Evolutionary conservation across 768 basidiomycete species (phyloP).

Genomic region (Nidularia sp.): DNA sequence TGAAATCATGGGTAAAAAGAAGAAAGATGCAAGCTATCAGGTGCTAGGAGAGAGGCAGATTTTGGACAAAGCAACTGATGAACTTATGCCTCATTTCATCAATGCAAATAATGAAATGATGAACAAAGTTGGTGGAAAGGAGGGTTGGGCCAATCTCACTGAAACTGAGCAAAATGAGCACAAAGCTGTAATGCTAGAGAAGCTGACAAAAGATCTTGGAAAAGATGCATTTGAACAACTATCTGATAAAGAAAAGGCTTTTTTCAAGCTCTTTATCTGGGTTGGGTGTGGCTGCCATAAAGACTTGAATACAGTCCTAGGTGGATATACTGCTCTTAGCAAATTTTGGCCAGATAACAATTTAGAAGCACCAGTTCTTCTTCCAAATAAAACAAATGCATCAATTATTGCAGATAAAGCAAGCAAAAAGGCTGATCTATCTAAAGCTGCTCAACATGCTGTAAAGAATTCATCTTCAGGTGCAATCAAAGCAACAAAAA

Average conservation of each 20-base stretch:
- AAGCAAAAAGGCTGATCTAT: not conserved
- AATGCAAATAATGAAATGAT: slow-evolving; percentile 7
- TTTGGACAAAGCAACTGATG: slow-evolving; percentile 9
- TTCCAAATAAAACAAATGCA: not conserved
- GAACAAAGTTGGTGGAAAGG: no score
- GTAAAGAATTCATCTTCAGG: no score
- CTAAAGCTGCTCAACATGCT: not conserved
- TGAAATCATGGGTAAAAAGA: slow-evolving; percentile 9
- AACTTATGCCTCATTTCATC: slow-evolving; percentile 3
- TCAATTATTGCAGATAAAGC: not conserved
- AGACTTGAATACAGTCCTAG: slow-evolving; percentile 23
- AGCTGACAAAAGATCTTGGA: slow-evolving; percentile 5
- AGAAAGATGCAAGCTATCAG: slow-evolving; percentile 13
- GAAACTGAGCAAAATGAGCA: slow-evolving; percentile 5
- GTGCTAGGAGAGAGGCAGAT: slow-evolving; percentile 14
- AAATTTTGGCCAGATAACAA: slow-evolving; percentile 16
- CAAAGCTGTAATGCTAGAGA: slow-evolving; percentile 8
- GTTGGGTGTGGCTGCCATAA: slow-evolving; percentile 28
- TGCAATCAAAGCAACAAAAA: no score
- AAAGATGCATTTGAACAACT: slow-evolving; percentile 9
- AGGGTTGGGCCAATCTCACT: slow-evolving; percentile 8
- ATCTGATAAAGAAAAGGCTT: slow-evolving; percentile 8
- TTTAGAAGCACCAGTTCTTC: not conserved
- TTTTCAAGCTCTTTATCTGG: slow-evolving; percentile 21
- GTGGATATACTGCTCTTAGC: slow-evolving; percentile 19